Evolutionary conservation across 2,329 filamentous ascomycete species (phyloP).

Genomic region (Aspergillus niger): DNA sequence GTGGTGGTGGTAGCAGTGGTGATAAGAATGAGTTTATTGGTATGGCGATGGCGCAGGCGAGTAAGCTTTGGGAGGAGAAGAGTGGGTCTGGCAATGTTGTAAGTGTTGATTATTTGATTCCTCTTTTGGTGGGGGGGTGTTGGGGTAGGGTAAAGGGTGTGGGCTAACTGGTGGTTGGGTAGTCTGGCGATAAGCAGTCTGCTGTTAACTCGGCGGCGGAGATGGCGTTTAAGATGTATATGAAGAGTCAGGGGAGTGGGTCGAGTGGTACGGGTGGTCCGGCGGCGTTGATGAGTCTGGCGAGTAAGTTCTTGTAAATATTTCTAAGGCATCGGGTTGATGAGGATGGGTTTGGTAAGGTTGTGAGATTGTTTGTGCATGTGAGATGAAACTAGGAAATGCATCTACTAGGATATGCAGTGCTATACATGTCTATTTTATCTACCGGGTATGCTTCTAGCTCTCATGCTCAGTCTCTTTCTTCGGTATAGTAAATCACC

Average conservation of each 20-base stretch:
- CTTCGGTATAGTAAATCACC: slow-evolving; percentile 48
- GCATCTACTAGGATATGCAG: no score
- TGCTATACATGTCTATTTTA: slow-evolving; percentile 1
- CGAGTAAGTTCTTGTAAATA: slow-evolving; percentile 59
- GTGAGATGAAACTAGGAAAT: background rate
- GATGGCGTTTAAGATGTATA: slow-evolving; percentile 87
- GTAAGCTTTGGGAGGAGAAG: slow-evolving; percentile 71
- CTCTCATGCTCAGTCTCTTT: background rate
- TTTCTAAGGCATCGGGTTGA: no score
- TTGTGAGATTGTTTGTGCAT: background rate
- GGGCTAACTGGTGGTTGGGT: background rate
- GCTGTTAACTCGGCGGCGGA: slow-evolving; percentile 78
- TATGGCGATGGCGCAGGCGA: slow-evolving; percentile 84
- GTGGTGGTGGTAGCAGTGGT: slow-evolving; percentile 40
- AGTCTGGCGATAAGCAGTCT: slow-evolving; percentile 73
- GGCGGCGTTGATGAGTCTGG: slow-evolving; percentile 58
- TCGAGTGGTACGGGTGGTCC: slow-evolving; percentile 49
- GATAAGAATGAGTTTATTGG: slow-evolving; percentile 80
- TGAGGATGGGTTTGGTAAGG: background rate
- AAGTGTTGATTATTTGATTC: slow-evolving; percentile 33
- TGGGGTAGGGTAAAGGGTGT: no score
- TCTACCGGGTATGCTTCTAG: slow-evolving; percentile 4
- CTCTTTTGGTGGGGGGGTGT: background rate
- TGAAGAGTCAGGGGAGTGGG: slow-evolving; percentile 70
- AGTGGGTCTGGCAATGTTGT: slow-evolving; percentile 57